A percentile compares a stretch with the other conserved stretches of the same genome.
Evolutionary conservation across 2,329 filamentous ascomycete genomes (phyloP).

Genomic region (Hypoxylon sp.): DNA sequence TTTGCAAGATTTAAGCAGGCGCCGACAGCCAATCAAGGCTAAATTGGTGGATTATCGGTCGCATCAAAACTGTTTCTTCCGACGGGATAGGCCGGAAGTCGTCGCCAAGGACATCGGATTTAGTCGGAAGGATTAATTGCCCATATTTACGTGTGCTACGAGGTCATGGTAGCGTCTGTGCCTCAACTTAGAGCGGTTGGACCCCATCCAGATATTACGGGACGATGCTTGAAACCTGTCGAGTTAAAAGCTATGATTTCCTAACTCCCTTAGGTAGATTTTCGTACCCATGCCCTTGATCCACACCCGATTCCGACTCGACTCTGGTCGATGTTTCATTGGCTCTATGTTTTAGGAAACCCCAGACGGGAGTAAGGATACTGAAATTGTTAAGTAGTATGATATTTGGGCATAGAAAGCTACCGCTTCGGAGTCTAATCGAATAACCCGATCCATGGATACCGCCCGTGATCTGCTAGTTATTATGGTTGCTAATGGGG

Average conservation of each 20-base stretch:
- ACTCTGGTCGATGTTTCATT: not conserved
- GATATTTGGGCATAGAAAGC: not conserved
- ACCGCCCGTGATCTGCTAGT: not conserved
- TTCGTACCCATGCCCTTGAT: slow-evolving; percentile 1
- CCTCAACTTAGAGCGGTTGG: not conserved
- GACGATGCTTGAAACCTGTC: not conserved
- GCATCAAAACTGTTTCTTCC: slow-evolving; percentile 34
- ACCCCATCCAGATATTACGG: not conserved
- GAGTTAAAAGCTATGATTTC: slow-evolving; percentile 1
- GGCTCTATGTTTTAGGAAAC: not conserved
- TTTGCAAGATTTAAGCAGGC: too few species aligned
- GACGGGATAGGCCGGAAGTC: slow-evolving; percentile 20
- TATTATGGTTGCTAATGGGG: not conserved
- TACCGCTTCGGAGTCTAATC: not conserved
- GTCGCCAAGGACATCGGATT: slow-evolving; percentile 25
- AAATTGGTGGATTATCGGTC: slow-evolving; percentile 17
- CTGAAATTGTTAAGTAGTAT: slow-evolving; percentile 14
- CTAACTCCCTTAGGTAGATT: too few species aligned
- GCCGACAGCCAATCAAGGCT: not conserved
- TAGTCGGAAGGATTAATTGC: slow-evolving; percentile 18
- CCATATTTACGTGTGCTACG: slow-evolving; percentile 8
- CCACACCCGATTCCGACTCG: slow-evolving; percentile 10
- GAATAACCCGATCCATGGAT: slow-evolving; percentile 8
- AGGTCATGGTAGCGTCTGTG: not conserved
- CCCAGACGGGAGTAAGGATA: not conserved